phyloP scores from a whole-genome alignment of 2,329 filamentous ascomycete species.

The Aureobasidium uvarum region DNA sequence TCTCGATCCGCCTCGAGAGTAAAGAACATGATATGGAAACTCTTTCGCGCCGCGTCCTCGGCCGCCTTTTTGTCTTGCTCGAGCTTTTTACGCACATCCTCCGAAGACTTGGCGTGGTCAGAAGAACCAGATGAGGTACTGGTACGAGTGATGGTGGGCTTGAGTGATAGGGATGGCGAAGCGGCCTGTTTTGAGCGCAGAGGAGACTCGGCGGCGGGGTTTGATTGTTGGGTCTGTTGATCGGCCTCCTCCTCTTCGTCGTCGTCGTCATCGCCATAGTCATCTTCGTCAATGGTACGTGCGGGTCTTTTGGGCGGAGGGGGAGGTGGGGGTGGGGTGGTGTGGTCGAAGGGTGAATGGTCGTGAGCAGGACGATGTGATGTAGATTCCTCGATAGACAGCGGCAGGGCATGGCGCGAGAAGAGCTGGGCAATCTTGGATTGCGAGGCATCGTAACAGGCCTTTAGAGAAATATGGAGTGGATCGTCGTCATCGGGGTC shows the following conservation, averaged over 20 bases:
- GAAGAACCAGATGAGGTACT: slow-evolving; percentile 52
- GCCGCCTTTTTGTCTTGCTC: slow-evolving; percentile 89
- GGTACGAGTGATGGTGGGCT: slow-evolving; percentile 59
- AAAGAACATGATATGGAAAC: slow-evolving; percentile 91
- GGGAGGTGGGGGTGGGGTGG: slow-evolving; percentile 32
- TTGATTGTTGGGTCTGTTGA: slow-evolving; percentile 31
- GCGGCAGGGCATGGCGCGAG: slow-evolving; percentile 40
- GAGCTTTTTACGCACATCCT: slow-evolving; percentile 88
- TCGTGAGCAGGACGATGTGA: not conserved
- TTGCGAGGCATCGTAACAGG: slow-evolving; percentile 75
- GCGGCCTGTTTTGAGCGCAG: slow-evolving; percentile 54
- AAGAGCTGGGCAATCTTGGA: slow-evolving; percentile 76
- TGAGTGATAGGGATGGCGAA: slow-evolving; percentile 63
- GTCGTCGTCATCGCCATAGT: slow-evolving; percentile 71
- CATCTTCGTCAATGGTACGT: slow-evolving; percentile 71
- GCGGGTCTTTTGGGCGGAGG: slow-evolving; percentile 68
- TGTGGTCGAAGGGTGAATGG: not conserved
- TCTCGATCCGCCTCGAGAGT: slow-evolving; percentile 92
- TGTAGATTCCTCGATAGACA: not conserved
- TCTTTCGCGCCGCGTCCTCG: slow-evolving; percentile 83
- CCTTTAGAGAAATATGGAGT: slow-evolving; percentile 62
- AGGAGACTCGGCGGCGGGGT: slow-evolving; percentile 40
- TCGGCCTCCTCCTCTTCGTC: slow-evolving; percentile 45
- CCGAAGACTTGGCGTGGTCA: slow-evolving; percentile 65
- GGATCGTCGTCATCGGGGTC: slow-evolving; percentile 46